Base-by-base conservation (phyloP, 164 flowering plant genomes). In the Tetracentron sinense region DNA sequence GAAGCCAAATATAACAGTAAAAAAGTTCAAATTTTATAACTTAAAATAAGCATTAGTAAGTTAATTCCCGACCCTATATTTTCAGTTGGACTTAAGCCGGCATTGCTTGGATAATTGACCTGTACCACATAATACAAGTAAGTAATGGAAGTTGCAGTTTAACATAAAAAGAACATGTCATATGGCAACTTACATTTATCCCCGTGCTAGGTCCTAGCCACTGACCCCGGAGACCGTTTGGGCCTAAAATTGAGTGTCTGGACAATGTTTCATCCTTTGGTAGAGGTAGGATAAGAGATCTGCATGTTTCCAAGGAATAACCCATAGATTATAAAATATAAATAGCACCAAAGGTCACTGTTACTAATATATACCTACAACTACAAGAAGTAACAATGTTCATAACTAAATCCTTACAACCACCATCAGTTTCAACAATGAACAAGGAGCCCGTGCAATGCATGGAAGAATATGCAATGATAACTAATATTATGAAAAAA, bases 211-310 rank as follows among this genome's bases (percentile, higher is more conserved):
- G 97, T 31, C 92, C 87, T 60, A 85, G 86, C 95, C 94, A 91
- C 63, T 84, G 87, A 44, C 84, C 95, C 65, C 62, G 71, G 69
- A 94, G 91, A 57, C 99, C 99, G 79, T 73, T 89, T 29, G 95
- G 93, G 54, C 99, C 99, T 51, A 94, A 69, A 61, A 94, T 83
- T 70, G 99, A 91, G 79, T 94, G 99, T 62, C 76, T 85, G 27
- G 88, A 83, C 23, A 91, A 85, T 31, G 97, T 90, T 75, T 91
- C 97, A 68, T 86, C 93, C 63, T 73, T 91, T 31, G 99, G 96
- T 19, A 72, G 83, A 3, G 80, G 83, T 42, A 80, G 69, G 65
- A 60, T 81, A 26, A 85, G 47, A 56, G 89, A 72, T 54, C 98
- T 85, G 67, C 54, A 73, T 1, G 62, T 63, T 35, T n/a, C n/a